phyloP scores from a whole-genome alignment of 495 filamentous ascomycete genomes.

The Aspergillus coremiiformis region DNA sequence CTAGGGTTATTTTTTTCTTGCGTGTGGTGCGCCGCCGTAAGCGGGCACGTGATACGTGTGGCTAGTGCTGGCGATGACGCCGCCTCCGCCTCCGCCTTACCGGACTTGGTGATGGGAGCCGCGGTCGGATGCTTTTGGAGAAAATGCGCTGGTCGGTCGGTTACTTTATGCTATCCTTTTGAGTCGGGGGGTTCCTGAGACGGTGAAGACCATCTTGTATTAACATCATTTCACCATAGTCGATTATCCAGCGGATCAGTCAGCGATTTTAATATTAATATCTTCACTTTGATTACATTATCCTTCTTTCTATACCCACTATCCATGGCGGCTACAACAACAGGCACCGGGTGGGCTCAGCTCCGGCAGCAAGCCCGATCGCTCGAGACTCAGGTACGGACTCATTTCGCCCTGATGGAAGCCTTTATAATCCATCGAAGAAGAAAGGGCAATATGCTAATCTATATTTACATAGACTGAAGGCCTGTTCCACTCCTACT shows the following conservation, averaged over 20 bases:
- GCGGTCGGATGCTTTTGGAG: no score
- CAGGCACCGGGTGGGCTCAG: conserved; percentile 87
- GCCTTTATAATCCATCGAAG: background rate
- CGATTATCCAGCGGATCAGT: background rate
- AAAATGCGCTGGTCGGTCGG: background rate
- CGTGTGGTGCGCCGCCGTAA: conserved; percentile 28
- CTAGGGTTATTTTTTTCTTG: conserved; percentile 41
- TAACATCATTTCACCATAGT: no score
- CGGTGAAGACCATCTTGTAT: background rate
- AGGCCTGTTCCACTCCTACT: conserved; percentile 87
- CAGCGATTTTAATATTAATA: background rate
- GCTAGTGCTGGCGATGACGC: conserved; percentile 9
- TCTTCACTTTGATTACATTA: background rate
- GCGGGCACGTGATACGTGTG: conserved; percentile 32
- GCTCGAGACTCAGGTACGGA: conserved; percentile 79
- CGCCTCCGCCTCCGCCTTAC: background rate
- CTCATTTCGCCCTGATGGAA: background rate
- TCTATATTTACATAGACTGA: conserved; percentile 58
- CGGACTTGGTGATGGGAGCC: background rate
- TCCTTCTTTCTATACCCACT: conserved; percentile 1
- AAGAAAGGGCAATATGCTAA: background rate
- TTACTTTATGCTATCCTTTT: background rate
- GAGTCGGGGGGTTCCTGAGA: background rate
- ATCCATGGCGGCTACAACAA: conserved; percentile 65
- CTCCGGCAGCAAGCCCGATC: conserved; percentile 87